Conservation (phyloP, 2,329 filamentous ascomycete species). For the Hirsutella rhossiliensis region DNA sequence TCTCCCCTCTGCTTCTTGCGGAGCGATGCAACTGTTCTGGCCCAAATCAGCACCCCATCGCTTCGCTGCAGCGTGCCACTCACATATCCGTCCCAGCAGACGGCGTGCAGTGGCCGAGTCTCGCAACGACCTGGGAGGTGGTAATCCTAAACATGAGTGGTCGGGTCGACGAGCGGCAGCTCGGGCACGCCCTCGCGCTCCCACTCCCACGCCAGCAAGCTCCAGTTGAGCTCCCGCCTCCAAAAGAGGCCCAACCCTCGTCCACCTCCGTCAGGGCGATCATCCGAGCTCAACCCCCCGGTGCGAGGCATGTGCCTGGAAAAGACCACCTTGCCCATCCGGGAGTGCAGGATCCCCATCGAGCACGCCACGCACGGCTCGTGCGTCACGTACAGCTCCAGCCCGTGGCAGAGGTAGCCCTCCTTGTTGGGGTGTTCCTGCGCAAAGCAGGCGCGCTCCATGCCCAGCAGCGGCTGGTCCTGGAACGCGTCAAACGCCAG, state of each 20-base stretch:
- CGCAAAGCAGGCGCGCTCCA: slow-evolving; percentile 51
- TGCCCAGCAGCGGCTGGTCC: slow-evolving; percentile 53
- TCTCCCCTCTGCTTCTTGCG: neutral
- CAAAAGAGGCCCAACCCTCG: slow-evolving; percentile 57
- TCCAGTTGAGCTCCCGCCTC: slow-evolving; percentile 76
- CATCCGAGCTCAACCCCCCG: slow-evolving; percentile 73
- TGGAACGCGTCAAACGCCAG: slow-evolving; percentile 52
- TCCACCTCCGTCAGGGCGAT: slow-evolving; percentile 42
- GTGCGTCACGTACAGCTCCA: slow-evolving; percentile 90
- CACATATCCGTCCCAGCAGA: neutral
- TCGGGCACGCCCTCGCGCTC: slow-evolving; percentile 31
- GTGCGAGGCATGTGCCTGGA: slow-evolving; percentile 66
- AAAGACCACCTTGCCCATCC: slow-evolving; percentile 80
- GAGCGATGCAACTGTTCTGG: neutral
- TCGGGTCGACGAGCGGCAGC: slow-evolving; percentile 30
- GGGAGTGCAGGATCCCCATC: slow-evolving; percentile 90
- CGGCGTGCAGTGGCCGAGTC: slow-evolving; percentile 5
- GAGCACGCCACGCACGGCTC: slow-evolving; percentile 95
- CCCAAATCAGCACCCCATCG: neutral
- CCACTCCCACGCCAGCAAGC: slow-evolving; percentile 71
- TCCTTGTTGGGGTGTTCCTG: slow-evolving; percentile 56
- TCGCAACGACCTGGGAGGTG: slow-evolving; percentile 25
- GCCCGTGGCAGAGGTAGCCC: slow-evolving; percentile 85
- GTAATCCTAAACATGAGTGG: slow-evolving; percentile 38
- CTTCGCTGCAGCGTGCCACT: neutral